Base-by-base conservation (phyloP, 2,329 filamentous ascomycete species). In the Tothia fuscella region DNA sequence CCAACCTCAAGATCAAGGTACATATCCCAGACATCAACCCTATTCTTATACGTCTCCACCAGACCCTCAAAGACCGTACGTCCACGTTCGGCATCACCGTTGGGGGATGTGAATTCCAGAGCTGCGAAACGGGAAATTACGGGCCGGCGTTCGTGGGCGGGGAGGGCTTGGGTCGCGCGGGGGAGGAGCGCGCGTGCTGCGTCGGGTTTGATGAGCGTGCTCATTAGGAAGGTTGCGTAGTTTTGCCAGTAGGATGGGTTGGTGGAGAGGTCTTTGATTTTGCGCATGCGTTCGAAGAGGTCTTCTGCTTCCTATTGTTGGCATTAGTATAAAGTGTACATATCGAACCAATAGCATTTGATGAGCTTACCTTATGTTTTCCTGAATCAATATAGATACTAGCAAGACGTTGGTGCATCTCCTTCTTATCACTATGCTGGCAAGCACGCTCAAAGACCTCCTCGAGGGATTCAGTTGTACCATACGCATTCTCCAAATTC, bases 321-420 rank as follows among this genome's bases (percentile, higher is more conserved):
- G 34, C 43, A 39, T 56, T 52, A 55, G 53, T 47, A 43, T 37
- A 39, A n/a, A n/a, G n/a, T 43, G 38, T 30, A 20, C 19, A 39
- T 38, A 29, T 31, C 34, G 43, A 41, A 57, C 10, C 10, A 25
- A 10, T 25, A 17, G 24, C 6, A 7, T 12, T 1, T 28, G 25
- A 37, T 26, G 13, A 32, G 57, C 78, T 70, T 78, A 88, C 85
- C 61, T 81, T 76, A 53, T 79, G 71, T 67, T 93, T 94, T 53
- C 80, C 79, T 21, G 87, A 87, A 56, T 91, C 83, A 51, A 96
- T 93, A 65, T 93, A 95, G 58, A 95, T 95, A 63, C 84, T 94
- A 45, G 84, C 82, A 55, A 96, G 71, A 48, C 85, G 79, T 63
- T 93, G 82, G 60, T 93, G 80, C 48, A 96, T 80, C 55, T 93